Evolutionary conservation across 164 flowering plant species (phyloP).

Genomic region (Macadamia tetraphylla): DNA sequence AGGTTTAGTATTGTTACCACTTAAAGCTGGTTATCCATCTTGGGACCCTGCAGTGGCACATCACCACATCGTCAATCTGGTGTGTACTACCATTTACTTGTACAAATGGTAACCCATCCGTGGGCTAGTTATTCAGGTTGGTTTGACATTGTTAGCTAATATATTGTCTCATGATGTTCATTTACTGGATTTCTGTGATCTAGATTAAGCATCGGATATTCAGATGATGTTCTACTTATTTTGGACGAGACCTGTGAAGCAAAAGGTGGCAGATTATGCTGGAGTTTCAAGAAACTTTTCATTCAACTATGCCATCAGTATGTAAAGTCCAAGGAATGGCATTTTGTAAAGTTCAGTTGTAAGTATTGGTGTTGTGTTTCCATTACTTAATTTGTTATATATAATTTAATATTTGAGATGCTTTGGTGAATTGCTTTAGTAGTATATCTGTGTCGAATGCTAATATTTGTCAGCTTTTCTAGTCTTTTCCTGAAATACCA

Average conservation of each 20-base stretch:
- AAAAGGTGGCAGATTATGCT: neutral
- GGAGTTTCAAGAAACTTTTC: neutral
- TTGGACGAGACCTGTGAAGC: constrained; percentile 11
- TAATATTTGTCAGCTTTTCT: too few species aligned
- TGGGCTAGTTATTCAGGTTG: neutral
- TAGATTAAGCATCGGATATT: neutral
- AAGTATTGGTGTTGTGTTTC: too few species aligned
- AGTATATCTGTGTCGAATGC: too few species aligned
- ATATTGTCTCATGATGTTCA: neutral
- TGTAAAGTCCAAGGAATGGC: neutral
- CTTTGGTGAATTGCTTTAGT: too few species aligned
- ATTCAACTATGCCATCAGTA: neutral
- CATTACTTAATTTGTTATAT: too few species aligned
- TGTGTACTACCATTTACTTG: too few species aligned
- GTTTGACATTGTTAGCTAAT: neutral
- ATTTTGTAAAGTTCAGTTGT: too few species aligned
- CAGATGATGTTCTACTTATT: neutral
- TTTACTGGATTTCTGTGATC: constrained; percentile 1
- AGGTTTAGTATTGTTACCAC: neutral
- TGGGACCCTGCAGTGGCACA: too few species aligned
- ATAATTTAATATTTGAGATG: too few species aligned
- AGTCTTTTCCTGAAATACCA: too few species aligned
- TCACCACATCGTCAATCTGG: too few species aligned
- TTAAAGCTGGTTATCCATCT: neutral
- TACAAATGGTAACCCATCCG: too few species aligned